These are phyloP conservation scores for Coniochaeta ligniaria DNA, from an alignment of 2,329 filamentous ascomycete species.

Conservation along the genomic window DNA sequence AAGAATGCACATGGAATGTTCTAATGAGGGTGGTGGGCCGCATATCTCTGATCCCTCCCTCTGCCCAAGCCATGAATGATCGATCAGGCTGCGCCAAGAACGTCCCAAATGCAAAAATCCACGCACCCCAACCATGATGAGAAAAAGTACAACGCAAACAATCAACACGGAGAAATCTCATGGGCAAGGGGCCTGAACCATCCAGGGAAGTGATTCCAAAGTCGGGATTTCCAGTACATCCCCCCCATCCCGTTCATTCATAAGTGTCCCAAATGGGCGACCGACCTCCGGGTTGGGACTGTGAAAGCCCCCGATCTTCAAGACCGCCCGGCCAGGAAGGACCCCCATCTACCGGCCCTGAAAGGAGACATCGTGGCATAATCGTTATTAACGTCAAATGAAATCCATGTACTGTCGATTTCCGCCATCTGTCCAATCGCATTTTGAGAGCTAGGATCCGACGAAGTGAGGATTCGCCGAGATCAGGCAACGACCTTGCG, in stretches of 20 bases:
- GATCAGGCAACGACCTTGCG: constrained; percentile 55
- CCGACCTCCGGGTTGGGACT: not conserved
- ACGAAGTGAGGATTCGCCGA: not conserved
- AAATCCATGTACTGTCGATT: not conserved
- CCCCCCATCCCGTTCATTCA: not conserved
- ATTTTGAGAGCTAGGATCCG: not conserved
- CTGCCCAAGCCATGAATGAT: not conserved
- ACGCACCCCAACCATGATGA: not conserved
- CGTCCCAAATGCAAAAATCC: not conserved
- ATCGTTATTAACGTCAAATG: constrained; percentile 3
- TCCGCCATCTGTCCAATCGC: not conserved
- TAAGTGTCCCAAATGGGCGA: not conserved
- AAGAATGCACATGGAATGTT: constrained; percentile 10
- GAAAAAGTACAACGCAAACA: not conserved
- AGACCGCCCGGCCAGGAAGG: not conserved
- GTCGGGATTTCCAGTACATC: not conserved
- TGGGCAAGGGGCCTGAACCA: not conserved
- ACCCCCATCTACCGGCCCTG: not conserved
- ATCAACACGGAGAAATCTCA: not conserved
- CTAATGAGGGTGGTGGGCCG: constrained; percentile 4
- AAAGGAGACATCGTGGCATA: constrained; percentile 1
- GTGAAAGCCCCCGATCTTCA: not conserved
- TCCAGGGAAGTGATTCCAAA: not conserved
- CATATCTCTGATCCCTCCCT: constrained; percentile 41
- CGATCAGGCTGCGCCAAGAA: not conserved